Base-by-base conservation (phyloP, 2,329 filamentous ascomycete genomes). In the Ophiostoma triangulosporum region DNA sequence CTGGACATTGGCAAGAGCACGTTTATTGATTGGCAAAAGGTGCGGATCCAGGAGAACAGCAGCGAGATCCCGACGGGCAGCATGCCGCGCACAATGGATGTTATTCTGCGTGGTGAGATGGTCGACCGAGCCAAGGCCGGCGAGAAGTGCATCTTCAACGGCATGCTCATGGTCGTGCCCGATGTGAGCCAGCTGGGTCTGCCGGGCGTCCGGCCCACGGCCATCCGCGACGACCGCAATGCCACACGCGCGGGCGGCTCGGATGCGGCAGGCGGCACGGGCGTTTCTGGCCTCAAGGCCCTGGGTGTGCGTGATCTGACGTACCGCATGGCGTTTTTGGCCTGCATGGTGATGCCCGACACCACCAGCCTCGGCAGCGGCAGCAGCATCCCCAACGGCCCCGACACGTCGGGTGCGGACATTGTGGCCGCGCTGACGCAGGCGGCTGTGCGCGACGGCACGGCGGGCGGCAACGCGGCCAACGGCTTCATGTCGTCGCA, bases 1-100 rank as follows among this genome's bases (percentile, higher is more conserved):
- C 72, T 98, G n/a, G 91, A 98, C 62, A 96, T 98, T 63, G 79
- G 88, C 43, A 91, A 95, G 67, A 96, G 90, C 67, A 97, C 90
- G 0, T 98, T 98, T 65, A 86, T 98, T 57, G 93, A 98, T 70
- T 98, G 93, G 93, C 93, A 98, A 66, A 97, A 97, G 67, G 89
- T 97, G 24, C 86, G 94, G 58, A 88, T 97, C 57, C 93, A 98
- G 69, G 93, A 98, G 69, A 98, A 97, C 71, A 95, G 89, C 60
- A 91, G 91, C 4, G 93, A 98, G 66, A 98, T 98, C 35, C 93
- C 93, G 0, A 98, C 93, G 0, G 93, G 93, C 53, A 96, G 90
- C 70, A 98, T 98, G 93, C 93, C 93, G 24, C 80, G 93, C 56
- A 98, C 93, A 3, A 93, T 98, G 80, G 93, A 98, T 63, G 86